A percentile compares a stretch with the other conserved stretches of the same genome.
phyloP scores from a whole-genome alignment of 345 rosid species.

The Pugionium dolabratum region DNA sequence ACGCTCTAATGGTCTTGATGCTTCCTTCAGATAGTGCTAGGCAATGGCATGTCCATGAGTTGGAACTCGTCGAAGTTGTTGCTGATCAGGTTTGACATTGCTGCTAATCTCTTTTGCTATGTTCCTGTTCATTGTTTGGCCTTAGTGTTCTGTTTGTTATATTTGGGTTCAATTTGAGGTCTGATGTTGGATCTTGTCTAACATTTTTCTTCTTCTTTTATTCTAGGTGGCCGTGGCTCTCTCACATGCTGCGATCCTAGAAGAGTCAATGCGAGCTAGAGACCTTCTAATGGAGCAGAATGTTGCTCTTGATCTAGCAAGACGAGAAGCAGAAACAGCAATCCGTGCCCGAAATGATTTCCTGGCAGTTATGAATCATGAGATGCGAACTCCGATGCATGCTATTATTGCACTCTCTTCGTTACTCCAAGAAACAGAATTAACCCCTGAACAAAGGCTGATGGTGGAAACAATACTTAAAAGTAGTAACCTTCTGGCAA shows the following conservation, averaged over 20 bases:
- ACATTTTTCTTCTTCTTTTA: slow-evolving; percentile 14
- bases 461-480: slow-evolving; percentile 97
- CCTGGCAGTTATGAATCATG: slow-evolving; percentile 98
- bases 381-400: slow-evolving; percentile 99
- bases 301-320: slow-evolving; percentile 88
- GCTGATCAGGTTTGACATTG: slow-evolving; percentile 82
- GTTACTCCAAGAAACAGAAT: slow-evolving; percentile 92
- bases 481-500: slow-evolving; percentile 87
- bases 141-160: not conserved
- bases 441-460: slow-evolving; percentile 90
- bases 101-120: not conserved
- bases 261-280: slow-evolving; percentile 99
- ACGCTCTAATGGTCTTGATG: slow-evolving; percentile 97
- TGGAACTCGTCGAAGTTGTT: slow-evolving; percentile 98
- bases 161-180: not conserved
- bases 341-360: slow-evolving; percentile 95
- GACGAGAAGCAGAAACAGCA: slow-evolving; percentile 96
- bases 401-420: slow-evolving; percentile 95
- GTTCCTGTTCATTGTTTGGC: slow-evolving; percentile 15
- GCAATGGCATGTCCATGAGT: slow-evolving; percentile 96
- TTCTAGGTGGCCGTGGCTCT: slow-evolving; percentile 95
- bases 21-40: slow-evolving; percentile 98
- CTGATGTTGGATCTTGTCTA: slow-evolving; percentile 5
- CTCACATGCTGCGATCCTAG: slow-evolving; percentile 96
- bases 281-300: slow-evolving; percentile 96